phyloP scores from a whole-genome alignment of 2,329 filamentous ascomycete genomes.

The Trichoderma sp. region DNA sequence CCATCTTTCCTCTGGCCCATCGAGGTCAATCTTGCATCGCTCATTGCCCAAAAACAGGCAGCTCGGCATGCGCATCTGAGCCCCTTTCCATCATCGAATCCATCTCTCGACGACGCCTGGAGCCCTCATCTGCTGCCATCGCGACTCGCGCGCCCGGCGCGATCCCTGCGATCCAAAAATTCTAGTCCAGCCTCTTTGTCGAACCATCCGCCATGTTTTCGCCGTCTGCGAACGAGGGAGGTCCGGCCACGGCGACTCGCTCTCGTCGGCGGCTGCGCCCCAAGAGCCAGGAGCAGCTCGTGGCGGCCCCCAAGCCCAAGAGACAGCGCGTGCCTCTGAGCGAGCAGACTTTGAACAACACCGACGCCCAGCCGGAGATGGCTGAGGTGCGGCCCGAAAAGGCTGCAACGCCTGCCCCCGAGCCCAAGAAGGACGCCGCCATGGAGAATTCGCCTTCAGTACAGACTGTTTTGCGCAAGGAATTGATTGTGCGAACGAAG shows the following conservation, averaged over 20 bases:
- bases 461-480: conserved; percentile 47
- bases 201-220: conserved; percentile 57
- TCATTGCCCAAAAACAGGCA: conserved; percentile 19
- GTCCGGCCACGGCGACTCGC: conserved; percentile 58
- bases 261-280: conserved; percentile 64
- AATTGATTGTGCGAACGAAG: conserved; percentile 62
- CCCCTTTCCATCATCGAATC: conserved; percentile 15
- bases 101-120: conserved; percentile 27
- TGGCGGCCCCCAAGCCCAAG: conserved; percentile 64
- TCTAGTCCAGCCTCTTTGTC: conserved; percentile 22
- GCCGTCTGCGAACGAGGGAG: conserved; percentile 52
- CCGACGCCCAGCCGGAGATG: conserved; percentile 54
- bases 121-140: conserved; percentile 28
- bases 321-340: conserved; percentile 60
- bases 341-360: conserved; percentile 58
- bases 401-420: conserved; percentile 44
- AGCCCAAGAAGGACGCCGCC: conserved; percentile 47
- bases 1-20: conserved; percentile 24
- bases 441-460: conserved; percentile 42
- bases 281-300: conserved; percentile 54
- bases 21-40: conserved; percentile 17
- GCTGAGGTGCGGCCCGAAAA: conserved; percentile 59
- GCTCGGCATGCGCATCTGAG: conserved; percentile 27
- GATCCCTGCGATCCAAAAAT: conserved; percentile 22
- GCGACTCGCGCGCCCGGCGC: conserved; percentile 28